Evolutionary conservation across 108 stramenopile species (phyloP).

Genomic region (Cafeteria roenbergensis): DNA sequence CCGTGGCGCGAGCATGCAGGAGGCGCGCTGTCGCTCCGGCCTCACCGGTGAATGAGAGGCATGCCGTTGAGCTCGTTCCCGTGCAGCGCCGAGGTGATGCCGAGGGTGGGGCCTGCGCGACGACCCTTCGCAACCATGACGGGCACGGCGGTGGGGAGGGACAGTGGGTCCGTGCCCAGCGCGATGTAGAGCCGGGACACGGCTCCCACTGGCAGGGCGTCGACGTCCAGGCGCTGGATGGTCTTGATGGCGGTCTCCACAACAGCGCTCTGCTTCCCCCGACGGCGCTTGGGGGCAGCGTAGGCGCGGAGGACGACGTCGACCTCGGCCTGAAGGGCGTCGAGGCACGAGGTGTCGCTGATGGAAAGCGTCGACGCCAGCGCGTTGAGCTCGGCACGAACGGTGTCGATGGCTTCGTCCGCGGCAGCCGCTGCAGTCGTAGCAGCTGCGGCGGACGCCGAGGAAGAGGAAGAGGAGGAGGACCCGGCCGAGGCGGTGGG

Average conservation of each 20-base stretch:
- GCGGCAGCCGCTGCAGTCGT: neutral
- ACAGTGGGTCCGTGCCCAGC: slow-evolving; percentile 1
- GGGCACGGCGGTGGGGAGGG: slow-evolving; percentile 7
- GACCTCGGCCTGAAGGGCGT: neutral
- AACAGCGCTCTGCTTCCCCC: neutral
- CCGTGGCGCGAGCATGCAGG: too few species aligned
- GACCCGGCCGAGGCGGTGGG: too few species aligned
- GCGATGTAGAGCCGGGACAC: slow-evolving; percentile 10
- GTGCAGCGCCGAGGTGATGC: slow-evolving; percentile 21
- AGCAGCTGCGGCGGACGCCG: neutral
- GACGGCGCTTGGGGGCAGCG: neutral
- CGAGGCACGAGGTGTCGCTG: neutral
- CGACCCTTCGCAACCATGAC: slow-evolving; percentile 17
- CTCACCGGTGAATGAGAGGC: slow-evolving; percentile 20
- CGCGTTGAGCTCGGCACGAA: neutral
- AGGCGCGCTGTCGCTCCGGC: too few species aligned
- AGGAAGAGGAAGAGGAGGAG: too few species aligned
- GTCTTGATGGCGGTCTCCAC: neutral
- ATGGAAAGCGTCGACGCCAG: neutral
- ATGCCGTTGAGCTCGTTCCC: slow-evolving; percentile 30
- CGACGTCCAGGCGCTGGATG: slow-evolving; percentile 8
- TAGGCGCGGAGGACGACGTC: neutral
- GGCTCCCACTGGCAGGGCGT: slow-evolving; percentile 5
- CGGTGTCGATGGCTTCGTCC: neutral
- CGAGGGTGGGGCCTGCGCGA: slow-evolving; percentile 11